Evolutionary conservation across 305 asterid species (phyloP).

Genomic region (Plantago lanceolata): DNA sequence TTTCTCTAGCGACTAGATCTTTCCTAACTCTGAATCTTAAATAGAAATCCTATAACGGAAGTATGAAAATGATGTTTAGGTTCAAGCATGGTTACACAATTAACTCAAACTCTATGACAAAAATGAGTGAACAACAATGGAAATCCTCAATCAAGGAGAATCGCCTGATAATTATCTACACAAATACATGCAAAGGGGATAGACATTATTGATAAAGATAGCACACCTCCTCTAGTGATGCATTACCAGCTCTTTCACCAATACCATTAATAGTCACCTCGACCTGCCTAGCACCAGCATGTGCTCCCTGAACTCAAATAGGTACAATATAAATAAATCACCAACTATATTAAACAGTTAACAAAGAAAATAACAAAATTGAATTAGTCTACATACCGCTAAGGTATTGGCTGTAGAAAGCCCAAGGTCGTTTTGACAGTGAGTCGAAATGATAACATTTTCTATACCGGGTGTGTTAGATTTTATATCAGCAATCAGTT

Average conservation of each 20-base stretch:
- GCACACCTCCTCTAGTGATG: slow-evolving; percentile 89
- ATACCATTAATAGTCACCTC: slow-evolving; percentile 96
- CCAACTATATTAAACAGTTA: slow-evolving; percentile 15
- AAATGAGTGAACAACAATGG: too few relatives aligned
- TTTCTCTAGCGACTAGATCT: too few relatives aligned
- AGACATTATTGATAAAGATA: background rate
- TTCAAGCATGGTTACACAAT: too few relatives aligned
- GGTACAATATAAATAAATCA: background rate
- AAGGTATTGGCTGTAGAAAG: slow-evolving; percentile 87
- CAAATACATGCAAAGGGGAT: too few relatives aligned
- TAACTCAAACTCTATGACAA: too few relatives aligned
- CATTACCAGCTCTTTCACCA: slow-evolving; percentile 99
- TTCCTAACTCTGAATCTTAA: too few relatives aligned
- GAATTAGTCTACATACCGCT: slow-evolving; percentile 44
- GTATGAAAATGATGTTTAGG: too few relatives aligned
- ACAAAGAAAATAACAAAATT: slow-evolving; percentile 18
- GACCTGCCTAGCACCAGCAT: slow-evolving; percentile 91
- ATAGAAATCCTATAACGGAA: too few relatives aligned
- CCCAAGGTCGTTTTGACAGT: slow-evolving; percentile 96
- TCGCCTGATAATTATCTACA: too few relatives aligned
- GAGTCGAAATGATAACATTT: slow-evolving; percentile 84
- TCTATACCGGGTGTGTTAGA: slow-evolving; percentile 84
- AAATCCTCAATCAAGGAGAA: too few relatives aligned
- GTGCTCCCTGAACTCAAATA: slow-evolving; percentile 63
- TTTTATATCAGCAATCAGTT: slow-evolving; percentile 77